Conservation (phyloP, 805 yeast genomes). For the Saccharomyces mikatae region DNA sequence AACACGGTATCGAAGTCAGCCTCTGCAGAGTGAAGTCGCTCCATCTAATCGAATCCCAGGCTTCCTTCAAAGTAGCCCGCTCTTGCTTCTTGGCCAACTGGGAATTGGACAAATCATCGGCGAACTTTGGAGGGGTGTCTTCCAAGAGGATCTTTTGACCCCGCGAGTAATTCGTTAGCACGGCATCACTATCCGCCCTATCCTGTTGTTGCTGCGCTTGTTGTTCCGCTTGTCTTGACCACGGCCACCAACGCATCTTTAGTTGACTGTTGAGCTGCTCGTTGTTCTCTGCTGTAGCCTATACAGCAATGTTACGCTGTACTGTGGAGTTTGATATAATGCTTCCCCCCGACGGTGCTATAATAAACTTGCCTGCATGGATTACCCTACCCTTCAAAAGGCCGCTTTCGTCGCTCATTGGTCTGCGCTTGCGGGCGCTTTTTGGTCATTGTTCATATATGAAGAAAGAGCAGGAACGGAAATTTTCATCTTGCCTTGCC, state of each 20-base stretch:
- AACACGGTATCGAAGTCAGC: conserved; percentile 60
- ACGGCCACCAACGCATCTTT: conserved; percentile 25
- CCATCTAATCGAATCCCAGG: conserved; percentile 35
- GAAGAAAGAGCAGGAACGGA: not conserved
- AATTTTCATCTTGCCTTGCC: not conserved
- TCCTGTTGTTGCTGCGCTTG: conserved; percentile 16
- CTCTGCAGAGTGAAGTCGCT: conserved; percentile 47
- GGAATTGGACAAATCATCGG: conserved; percentile 18
- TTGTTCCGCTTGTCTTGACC: conserved; percentile 29
- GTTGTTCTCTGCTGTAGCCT: conserved; percentile 20
- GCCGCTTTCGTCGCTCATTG: not conserved
- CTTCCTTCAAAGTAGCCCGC: conserved; percentile 31
- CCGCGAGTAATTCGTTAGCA: conserved; percentile 20
- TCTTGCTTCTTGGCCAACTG: conserved; percentile 18
- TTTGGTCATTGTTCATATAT: not conserved
- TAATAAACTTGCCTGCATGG: not conserved
- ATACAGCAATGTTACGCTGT: conserved; percentile 4
- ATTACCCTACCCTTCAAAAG: not conserved
- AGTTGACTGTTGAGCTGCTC: conserved; percentile 12
- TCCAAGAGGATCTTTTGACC: conserved; percentile 34
- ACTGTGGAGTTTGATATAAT: conserved; percentile 14
- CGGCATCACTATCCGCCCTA: conserved; percentile 4
- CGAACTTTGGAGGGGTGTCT: conserved; percentile 36
- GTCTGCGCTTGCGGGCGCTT: not conserved
- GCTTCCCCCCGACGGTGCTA: conserved; percentile 33